Base-by-base conservation (phyloP, 2,329 filamentous ascomycete genomes). In the Colletotrichum siamense region DNA sequence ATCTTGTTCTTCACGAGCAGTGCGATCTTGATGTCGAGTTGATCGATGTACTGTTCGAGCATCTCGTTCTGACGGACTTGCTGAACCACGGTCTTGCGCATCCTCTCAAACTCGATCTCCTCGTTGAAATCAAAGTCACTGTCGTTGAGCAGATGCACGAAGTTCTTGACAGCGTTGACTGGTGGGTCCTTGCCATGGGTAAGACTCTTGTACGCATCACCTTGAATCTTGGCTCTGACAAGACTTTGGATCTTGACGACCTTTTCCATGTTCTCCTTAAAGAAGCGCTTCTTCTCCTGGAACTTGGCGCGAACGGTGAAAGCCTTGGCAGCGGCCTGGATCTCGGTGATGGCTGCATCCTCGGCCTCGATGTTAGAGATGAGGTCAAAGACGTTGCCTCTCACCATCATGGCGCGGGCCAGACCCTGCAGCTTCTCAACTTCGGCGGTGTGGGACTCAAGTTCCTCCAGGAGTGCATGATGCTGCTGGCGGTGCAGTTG, bases 1-100 rank as follows among this genome's bases (percentile, higher is more conserved):
- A 99, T 99, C 86, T 99, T 99, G 91, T 99, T 99, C 90, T 99
- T 99, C 81, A 99, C 97, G 22, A 99, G 90, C 5, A 99, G 91
- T 2, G 97, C 97, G 83, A 99, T 99, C 87, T 99, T 99, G 89
- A 99, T 98, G 82, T 99, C 98, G 44, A 99, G 91, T 83, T 99
- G 97, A 81, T 98, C 96, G 79, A 99, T 98, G 82, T 99, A 99
- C 83, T 98, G 96, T 86, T 99, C 97, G 52, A 98, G 92, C 88
- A 98, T 93, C 86, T 99, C 97, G 82, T 99, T 99, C 81, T 98
- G 96, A 64, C 96, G 94, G 12, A 99, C 97, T 83, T 99, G 96
- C 82, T 99, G 96, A 8, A 99, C 96, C 18, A 99, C 97, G 6
- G 95, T 98, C 88, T 99, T 98, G 69, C 98, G 92, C 82, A 99